phyloP scores from a whole-genome alignment of 2,329 filamentous ascomycete species.

The Aurifilum marmelostoma region DNA sequence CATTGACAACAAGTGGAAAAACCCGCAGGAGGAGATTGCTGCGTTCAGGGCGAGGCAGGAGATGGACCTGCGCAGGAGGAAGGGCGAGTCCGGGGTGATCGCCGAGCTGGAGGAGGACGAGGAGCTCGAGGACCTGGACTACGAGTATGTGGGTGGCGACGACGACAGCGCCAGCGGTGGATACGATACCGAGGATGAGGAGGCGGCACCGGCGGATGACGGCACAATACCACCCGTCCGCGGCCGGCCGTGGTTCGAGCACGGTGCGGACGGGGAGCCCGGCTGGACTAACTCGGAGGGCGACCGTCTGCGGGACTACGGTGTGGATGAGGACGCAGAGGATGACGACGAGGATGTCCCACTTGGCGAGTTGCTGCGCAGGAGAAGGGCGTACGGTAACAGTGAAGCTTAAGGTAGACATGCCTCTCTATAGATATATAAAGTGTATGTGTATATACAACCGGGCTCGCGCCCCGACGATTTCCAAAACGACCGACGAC shows the following conservation, averaged over 20 bases:
- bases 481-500: background rate
- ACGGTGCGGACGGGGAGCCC: constrained; percentile 51
- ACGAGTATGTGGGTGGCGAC: constrained; percentile 38
- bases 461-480: constrained; percentile 18
- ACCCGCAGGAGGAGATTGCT: constrained; percentile 49
- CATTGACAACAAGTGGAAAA: constrained; percentile 35
- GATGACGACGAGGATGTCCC: constrained; percentile 64
- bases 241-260: constrained; percentile 32
- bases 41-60: constrained; percentile 56
- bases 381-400: constrained; percentile 47
- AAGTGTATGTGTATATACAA: constrained; percentile 33
- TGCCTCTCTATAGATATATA: constrained; percentile 14
- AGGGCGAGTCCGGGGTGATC: constrained; percentile 44
- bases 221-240: constrained; percentile 27
- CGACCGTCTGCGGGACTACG: constrained; percentile 74
- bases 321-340: constrained; percentile 72
- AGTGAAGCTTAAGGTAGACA: background rate
- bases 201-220: constrained; percentile 25
- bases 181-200: background rate
- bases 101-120: constrained; percentile 59
- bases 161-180: constrained; percentile 24
- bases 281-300: constrained; percentile 78
- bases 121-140: constrained; percentile 48
- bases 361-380: constrained; percentile 66
- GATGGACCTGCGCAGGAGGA: constrained; percentile 47